A percentile compares a stretch with the other conserved stretches of the same genome.
Conservation (phyloP, 164 flowering plant species). For the Malania oleifera region DNA sequence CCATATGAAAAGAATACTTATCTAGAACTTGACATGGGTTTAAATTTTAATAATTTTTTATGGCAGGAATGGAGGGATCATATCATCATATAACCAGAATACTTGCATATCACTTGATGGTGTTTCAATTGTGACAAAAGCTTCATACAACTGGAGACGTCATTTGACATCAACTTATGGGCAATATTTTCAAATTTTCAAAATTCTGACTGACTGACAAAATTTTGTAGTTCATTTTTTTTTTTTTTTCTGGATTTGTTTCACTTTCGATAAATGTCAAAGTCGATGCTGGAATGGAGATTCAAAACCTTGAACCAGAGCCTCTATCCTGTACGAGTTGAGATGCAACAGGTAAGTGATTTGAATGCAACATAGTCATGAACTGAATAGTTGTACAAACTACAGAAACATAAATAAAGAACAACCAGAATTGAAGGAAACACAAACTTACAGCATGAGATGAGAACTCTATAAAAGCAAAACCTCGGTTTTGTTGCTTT, state of each 20-base stretch:
- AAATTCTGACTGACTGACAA: not conserved
- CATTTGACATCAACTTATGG: too few relatives aligned
- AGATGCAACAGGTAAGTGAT: constrained; percentile 21
- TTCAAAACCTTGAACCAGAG: constrained; percentile 29
- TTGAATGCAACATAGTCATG: too few relatives aligned
- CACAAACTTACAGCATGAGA: constrained; percentile 39
- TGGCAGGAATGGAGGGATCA: too few relatives aligned
- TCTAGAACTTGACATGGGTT: not conserved
- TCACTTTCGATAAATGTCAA: not conserved
- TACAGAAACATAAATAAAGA: not conserved
- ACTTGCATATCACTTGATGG: too few relatives aligned
- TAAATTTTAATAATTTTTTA: too few relatives aligned
- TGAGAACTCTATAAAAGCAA: constrained; percentile 35
- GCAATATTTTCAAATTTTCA: not conserved
- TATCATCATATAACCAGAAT: too few relatives aligned
- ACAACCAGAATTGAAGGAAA: not conserved
- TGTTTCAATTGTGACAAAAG: too few relatives aligned
- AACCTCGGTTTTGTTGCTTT: constrained; percentile 36
- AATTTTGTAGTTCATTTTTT: not conserved
- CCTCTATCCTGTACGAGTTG: constrained; percentile 28
- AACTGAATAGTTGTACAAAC: not conserved
- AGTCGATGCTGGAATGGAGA: constrained; percentile 20
- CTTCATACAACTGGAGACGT: too few relatives aligned
- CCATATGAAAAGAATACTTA: not conserved
- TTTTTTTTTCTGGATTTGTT: not conserved